Evolutionary conservation across 2,329 filamentous ascomycete species (phyloP).

Genomic region (Hawksworthiomyces lignivorus): DNA sequence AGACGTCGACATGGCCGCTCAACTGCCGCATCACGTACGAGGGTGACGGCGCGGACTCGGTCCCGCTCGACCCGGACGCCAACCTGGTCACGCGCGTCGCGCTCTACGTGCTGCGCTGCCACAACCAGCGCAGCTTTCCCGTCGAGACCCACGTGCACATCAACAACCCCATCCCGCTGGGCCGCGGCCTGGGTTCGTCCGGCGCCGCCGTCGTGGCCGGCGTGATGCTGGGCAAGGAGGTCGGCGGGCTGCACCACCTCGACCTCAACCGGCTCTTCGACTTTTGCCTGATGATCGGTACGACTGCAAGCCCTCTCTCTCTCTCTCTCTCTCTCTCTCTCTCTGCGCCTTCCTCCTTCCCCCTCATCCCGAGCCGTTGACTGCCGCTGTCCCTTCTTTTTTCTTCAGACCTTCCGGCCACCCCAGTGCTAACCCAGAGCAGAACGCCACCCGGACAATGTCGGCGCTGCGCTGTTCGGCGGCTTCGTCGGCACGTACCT

Average conservation of each 20-base stretch:
- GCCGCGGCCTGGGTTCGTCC: conserved; percentile 87
- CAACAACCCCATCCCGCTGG: conserved; percentile 89
- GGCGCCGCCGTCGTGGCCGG: conserved; percentile 93
- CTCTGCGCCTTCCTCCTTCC: neutral
- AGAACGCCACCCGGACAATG: conserved; percentile 88
- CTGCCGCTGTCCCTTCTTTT: too few relatives aligned
- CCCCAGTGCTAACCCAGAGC: too few relatives aligned
- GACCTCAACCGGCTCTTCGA: conserved; percentile 80
- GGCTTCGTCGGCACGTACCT: conserved; percentile 96
- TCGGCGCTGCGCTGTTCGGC: conserved; percentile 89
- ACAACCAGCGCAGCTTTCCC: conserved; percentile 79
- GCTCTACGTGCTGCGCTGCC: conserved; percentile 88
- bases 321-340: neutral
- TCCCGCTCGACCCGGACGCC: conserved; percentile 73
- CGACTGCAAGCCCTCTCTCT: neutral
- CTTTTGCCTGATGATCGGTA: conserved; percentile 94
- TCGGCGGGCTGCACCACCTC: conserved; percentile 67
- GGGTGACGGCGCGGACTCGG: conserved; percentile 64
- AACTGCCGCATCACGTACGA: conserved; percentile 92
- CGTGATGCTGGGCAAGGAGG: conserved; percentile 85
- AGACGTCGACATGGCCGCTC: conserved; percentile 51
- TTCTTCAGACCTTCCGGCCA: too few relatives aligned
- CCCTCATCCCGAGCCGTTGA: too few relatives aligned
- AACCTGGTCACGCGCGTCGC: conserved; percentile 94
- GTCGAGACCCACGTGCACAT: conserved; percentile 85